These are phyloP conservation scores for Fusarium scirpi DNA, from an alignment of 2,329 filamentous ascomycete species.

Conservation along the genomic window DNA sequence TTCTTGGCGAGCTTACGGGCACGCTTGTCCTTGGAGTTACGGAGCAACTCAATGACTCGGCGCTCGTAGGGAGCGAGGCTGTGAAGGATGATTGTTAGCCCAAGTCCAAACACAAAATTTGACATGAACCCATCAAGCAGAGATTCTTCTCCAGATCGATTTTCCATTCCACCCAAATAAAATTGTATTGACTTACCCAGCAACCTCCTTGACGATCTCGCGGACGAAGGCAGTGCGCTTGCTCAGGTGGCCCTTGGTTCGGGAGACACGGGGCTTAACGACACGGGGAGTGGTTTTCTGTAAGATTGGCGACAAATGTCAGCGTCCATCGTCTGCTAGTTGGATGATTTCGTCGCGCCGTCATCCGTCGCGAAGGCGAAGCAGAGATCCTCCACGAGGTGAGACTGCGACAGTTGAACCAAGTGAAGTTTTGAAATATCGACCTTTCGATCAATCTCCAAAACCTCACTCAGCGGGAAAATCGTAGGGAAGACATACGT, in stretches of 20 bases:
- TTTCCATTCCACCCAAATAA: not conserved
- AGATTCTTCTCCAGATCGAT: not conserved
- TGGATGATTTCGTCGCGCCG: conserved; percentile 26
- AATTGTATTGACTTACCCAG: conserved; percentile 74
- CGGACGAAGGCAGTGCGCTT: conserved; percentile 97
- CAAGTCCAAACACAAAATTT: not conserved
- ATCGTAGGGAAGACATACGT: conserved; percentile 63
- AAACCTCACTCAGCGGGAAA: not conserved
- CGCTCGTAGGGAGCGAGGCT: conserved; percentile 96
- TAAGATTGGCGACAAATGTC: conserved; percentile 59
- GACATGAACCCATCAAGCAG: not conserved
- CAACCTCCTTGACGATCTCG: conserved; percentile 98
- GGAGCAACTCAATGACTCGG: conserved; percentile 97
- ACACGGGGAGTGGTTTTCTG: conserved; percentile 87
- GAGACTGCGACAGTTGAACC: conserved; percentile 63
- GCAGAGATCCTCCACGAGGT: conserved; percentile 82
- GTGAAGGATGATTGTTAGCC: conserved; percentile 46
- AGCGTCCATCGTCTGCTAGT: conserved; percentile 72
- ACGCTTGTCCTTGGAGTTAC: conserved; percentile 99
- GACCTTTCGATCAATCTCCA: not conserved
- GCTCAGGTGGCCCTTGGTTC: conserved; percentile 94
- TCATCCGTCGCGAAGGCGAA: conserved; percentile 47
- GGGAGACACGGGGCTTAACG: conserved; percentile 81
- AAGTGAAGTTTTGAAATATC: not conserved
- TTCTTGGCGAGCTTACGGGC: conserved; percentile 99